Conservation (phyloP, 768 basidiomycete genomes). For the Jaapia argillacea region DNA sequence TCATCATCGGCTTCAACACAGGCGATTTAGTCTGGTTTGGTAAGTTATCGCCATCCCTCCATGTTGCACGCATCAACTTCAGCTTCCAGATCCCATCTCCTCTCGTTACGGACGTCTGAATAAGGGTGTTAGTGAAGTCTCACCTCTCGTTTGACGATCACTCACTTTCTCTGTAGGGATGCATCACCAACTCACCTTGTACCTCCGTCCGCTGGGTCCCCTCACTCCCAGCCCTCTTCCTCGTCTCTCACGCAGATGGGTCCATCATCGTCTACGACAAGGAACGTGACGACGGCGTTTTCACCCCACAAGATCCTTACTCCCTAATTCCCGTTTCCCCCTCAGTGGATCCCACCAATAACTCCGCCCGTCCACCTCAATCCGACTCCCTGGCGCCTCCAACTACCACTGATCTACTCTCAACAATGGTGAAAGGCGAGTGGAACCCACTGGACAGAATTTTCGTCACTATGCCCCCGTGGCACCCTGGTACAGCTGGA, state of each 20-base stretch:
- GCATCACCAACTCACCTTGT: slow-evolving; percentile 71
- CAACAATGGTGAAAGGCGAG: slow-evolving; percentile 31
- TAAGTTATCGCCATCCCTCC: slow-evolving; percentile 21
- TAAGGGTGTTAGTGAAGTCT: slow-evolving; percentile 48
- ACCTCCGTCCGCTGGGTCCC: slow-evolving; percentile 92
- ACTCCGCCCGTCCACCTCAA: no score
- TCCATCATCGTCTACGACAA: slow-evolving; percentile 86
- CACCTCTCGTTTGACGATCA: neutral
- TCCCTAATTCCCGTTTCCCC: slow-evolving; percentile 16
- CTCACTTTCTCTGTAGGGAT: slow-evolving; percentile 36
- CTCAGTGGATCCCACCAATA: slow-evolving; percentile 12
- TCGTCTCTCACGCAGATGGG: slow-evolving; percentile 84
- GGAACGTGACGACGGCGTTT: slow-evolving; percentile 79
- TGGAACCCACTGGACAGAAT: slow-evolving; percentile 77
- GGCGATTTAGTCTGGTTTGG: slow-evolving; percentile 98
- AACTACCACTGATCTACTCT: no score
- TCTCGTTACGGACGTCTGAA: slow-evolving; percentile 81
- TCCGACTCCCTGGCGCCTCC: slow-evolving; percentile 15
- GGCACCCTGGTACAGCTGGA: slow-evolving; percentile 58
- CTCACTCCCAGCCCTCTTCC: slow-evolving; percentile 66
- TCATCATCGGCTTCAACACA: slow-evolving; percentile 86
- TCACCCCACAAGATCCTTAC: slow-evolving; percentile 50
- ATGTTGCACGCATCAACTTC: slow-evolving; percentile 2
- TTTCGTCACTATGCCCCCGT: slow-evolving; percentile 76
- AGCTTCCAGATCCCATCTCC: slow-evolving; percentile 57